Base-by-base conservation (phyloP, 176 grass and related monocot genomes). In the Lolium perenne region DNA sequence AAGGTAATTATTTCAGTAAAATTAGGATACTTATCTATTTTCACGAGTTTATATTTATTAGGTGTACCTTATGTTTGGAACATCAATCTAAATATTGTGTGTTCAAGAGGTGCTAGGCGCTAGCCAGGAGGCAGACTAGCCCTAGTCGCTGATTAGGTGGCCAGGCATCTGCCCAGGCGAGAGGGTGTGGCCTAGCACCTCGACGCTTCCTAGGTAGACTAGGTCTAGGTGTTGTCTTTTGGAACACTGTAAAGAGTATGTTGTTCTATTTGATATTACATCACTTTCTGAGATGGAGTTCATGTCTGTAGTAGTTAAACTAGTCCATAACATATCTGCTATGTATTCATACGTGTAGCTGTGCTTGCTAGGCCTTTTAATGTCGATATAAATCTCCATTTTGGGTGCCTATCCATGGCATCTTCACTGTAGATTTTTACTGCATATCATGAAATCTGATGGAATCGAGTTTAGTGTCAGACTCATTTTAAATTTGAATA, bases 281-380 rank as follows among this genome's bases (percentile, higher is more conserved):
- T 48, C 21, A 64, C 59, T 80, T 80, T 62, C 21, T 47, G 23
- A 80, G 58, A 64, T 49, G n/a, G 41, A 80, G 21, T 46, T 48
- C 38, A 80, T 80, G 59, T 29, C 41, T 60, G 38, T 79, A 76
- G 78, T 21, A 48, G 58, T 48, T 26, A 62, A 48, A 58, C 40
- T 32, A 66, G 45, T 51, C 61, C 13, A 48, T 7, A 29, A 11
- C 9, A 35, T 50, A 66, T 38, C 64, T 7, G 25, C 61, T 67
- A n/a, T 64, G 9, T 67, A 35, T 35, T 81, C 61, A 62, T 46
- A 80, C 14, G 7, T 81, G 60, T 23, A 81, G 23, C 22, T 23
- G 55, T 81, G 45, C 40, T 56, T 63, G 77, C 78, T 80, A 80
- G 58, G 12, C 11, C n/a, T 79, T 49, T 76, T 55, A 26, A 76